These are phyloP conservation scores for Phytopythium oedochilum DNA, from an alignment of 352 stramenopile genomes.

Conservation along the genomic window DNA sequence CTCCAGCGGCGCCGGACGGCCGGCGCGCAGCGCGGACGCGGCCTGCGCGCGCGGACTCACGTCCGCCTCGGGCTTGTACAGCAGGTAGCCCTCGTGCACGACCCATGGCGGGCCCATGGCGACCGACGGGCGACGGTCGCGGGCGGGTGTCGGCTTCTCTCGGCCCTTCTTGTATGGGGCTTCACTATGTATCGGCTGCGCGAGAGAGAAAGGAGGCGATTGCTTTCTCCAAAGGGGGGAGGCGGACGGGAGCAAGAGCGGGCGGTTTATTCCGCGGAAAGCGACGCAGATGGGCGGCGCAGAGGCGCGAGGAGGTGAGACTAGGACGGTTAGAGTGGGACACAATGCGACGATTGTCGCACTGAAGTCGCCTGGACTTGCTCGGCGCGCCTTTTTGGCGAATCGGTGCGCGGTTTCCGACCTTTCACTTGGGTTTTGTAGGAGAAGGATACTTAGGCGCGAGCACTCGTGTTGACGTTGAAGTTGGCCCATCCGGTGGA, in stretches of 20 bases:
- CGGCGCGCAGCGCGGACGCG: conserved; percentile 2
- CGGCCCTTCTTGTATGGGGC: conserved; percentile 1
- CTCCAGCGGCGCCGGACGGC: conserved; percentile 12
- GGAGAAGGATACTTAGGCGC: not conserved
- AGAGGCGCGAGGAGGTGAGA: not conserved
- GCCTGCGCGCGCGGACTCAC: conserved; percentile 3
- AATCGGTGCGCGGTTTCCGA: not conserved
- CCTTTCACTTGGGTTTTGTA: not conserved
- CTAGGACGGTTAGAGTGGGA: not conserved
- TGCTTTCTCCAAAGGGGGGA: not conserved
- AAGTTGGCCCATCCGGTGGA: not conserved
- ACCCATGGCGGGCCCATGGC: conserved; percentile 47
- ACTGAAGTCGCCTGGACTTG: not conserved
- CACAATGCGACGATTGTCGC: not conserved
- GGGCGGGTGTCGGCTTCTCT: not conserved
- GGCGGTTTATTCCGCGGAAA: not conserved
- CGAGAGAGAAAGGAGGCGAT: not conserved
- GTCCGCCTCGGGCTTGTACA: conserved; percentile 25
- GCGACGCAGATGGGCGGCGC: not conserved
- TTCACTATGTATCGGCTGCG: not conserved
- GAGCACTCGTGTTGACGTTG: not conserved
- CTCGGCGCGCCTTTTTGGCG: not conserved
- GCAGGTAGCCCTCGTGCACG: conserved; percentile 57
- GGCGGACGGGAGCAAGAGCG: not conserved
- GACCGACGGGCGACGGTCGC: not conserved